Conservation (phyloP, 2,329 filamentous ascomycete species). For the Venturiaceae sp. region DNA sequence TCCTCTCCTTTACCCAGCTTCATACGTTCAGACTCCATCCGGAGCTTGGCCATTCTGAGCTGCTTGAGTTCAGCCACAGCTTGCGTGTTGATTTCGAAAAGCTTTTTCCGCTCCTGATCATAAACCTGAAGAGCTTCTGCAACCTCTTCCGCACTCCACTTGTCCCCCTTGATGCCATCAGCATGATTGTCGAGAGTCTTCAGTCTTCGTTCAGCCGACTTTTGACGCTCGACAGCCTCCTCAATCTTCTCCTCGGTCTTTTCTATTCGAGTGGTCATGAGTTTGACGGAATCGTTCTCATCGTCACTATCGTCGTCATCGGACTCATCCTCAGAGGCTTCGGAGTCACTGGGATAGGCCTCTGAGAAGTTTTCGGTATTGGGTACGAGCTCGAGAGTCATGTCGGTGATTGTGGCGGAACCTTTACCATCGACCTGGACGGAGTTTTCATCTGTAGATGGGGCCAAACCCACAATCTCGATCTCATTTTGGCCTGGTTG, state of each 20-base stretch:
- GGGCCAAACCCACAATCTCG: slow-evolving; percentile 44
- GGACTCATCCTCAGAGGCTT: slow-evolving; percentile 23
- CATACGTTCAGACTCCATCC: slow-evolving; percentile 16
- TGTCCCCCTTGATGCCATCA: slow-evolving; percentile 15
- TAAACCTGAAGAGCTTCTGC: slow-evolving; percentile 26
- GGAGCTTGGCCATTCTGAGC: slow-evolving; percentile 17
- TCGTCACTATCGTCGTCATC: slow-evolving; percentile 31
- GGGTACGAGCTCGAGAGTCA: slow-evolving; percentile 48
- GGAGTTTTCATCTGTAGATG: slow-evolving; percentile 43
- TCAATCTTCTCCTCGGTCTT: slow-evolving; percentile 11
- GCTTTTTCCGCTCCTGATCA: slow-evolving; percentile 16
- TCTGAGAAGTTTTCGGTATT: slow-evolving; percentile 47
- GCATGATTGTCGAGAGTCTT: slow-evolving; percentile 26
- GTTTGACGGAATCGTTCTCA: slow-evolving; percentile 36
- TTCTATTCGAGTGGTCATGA: slow-evolving; percentile 1
- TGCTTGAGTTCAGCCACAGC: slow-evolving; percentile 17
- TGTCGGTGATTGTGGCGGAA: slow-evolving; percentile 50
- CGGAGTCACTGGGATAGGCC: slow-evolving; percentile 37
- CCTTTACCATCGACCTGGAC: slow-evolving; percentile 52
- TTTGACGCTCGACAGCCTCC: slow-evolving; percentile 17
- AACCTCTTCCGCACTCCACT: slow-evolving; percentile 19
- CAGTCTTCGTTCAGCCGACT: slow-evolving; percentile 14
- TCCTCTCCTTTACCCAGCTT: slow-evolving; percentile 16
- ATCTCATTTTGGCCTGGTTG: slow-evolving; percentile 49
- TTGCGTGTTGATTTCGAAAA: slow-evolving; percentile 16